A percentile compares a stretch with the other conserved stretches of the same genome.
Conservation (phyloP, 2,329 filamentous ascomycete species). For the Nemania sp. region DNA sequence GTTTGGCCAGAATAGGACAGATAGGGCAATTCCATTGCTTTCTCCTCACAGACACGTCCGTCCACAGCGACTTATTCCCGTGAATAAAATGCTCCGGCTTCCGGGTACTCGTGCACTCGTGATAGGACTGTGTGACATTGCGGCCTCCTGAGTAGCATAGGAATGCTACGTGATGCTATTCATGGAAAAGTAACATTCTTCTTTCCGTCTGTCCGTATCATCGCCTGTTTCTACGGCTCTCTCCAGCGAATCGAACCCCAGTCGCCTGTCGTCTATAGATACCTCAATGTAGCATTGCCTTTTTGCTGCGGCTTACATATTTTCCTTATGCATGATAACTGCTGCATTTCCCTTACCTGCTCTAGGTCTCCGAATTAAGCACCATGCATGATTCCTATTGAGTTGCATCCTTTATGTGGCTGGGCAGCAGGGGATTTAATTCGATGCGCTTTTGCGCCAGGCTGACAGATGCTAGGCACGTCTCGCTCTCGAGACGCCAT, state of each 20-base stretch:
- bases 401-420: conserved; percentile 11
- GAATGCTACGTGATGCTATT: not conserved
- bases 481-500: not conserved
- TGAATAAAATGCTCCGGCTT: not conserved
- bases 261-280: not conserved
- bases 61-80: not conserved
- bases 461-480: conserved; percentile 6
- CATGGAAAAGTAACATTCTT: not conserved
- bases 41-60: conserved; percentile 5
- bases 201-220: not conserved
- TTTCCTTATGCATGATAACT: conserved; percentile 7
- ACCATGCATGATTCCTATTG: conserved; percentile 18
- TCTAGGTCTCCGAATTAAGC: conserved; percentile 20
- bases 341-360: conserved; percentile 10
- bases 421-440: conserved; percentile 7
- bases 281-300: conserved; percentile 17
- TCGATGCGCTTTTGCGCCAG: conserved; percentile 9
- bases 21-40: conserved; percentile 18
- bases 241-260: conserved; percentile 13
- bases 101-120: not conserved
- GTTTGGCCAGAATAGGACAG: conserved; percentile 5
- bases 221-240: not conserved
- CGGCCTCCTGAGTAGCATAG: not conserved
- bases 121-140: not conserved
- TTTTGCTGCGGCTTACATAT: conserved; percentile 8